Percentiles rank a stretch among this genome's conserved stretches.
These are phyloP conservation scores for Oryza glaberrima DNA, from an alignment of 176 grass and related monocot genomes.

Conservation along the genomic window DNA sequence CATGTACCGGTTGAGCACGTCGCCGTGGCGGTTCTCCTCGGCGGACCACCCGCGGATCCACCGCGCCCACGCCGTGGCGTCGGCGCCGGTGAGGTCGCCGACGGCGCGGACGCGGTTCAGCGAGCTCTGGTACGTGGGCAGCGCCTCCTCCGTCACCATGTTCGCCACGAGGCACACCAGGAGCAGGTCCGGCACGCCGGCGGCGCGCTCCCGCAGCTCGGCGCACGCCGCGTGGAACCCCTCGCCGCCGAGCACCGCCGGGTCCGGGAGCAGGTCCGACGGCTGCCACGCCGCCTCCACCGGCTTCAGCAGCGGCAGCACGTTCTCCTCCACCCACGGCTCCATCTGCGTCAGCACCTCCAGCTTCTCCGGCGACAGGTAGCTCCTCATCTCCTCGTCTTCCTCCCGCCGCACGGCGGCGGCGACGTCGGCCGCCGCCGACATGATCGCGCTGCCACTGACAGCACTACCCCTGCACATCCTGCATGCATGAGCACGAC, in stretches of 20 bases:
- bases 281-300: slow-evolving; percentile 76
- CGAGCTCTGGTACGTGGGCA: slow-evolving; percentile 89
- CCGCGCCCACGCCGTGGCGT: slow-evolving; percentile 66
- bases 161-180: slow-evolving; percentile 77
- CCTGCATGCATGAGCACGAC: slow-evolving; percentile 2
- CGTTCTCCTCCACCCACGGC: slow-evolving; percentile 55
- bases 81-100: slow-evolving; percentile 72
- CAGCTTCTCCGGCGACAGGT: slow-evolving; percentile 68
- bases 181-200: slow-evolving; percentile 54
- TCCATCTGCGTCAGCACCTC: slow-evolving; percentile 74
- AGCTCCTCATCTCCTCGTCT: slow-evolving; percentile 9
- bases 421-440: too few relatives aligned
- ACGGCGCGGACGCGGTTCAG: slow-evolving; percentile 65
- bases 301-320: slow-evolving; percentile 80
- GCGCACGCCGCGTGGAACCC: slow-evolving; percentile 59
- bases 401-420: not conserved
- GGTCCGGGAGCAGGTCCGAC: slow-evolving; percentile 73
- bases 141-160: slow-evolving; percentile 93
- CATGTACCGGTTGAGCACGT: slow-evolving; percentile 82
- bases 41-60: slow-evolving; percentile 85
- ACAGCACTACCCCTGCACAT: slow-evolving; percentile 15
- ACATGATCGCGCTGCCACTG: too few relatives aligned
- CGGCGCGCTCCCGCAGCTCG: slow-evolving; percentile 52
- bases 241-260: slow-evolving; percentile 44
- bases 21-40: slow-evolving; percentile 95